Base-by-base conservation (phyloP, 1,139 yeast species). In the Saccharomyces hybrid region DNA sequence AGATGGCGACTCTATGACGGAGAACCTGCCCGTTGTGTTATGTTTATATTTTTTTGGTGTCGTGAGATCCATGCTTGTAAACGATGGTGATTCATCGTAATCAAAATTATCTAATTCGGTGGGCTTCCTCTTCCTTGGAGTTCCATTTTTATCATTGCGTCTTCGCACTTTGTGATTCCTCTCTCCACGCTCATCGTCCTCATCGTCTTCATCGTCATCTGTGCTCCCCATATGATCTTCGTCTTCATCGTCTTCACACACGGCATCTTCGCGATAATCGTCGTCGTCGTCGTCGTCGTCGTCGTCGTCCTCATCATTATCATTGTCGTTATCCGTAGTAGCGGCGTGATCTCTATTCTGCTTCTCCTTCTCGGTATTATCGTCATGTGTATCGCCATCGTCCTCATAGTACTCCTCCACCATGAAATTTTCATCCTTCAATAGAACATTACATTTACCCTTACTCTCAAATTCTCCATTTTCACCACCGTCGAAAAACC, bases 401-500 rank as follows among this genome's bases (percentile, higher is more conserved):
- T 60, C 63, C 23, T 64, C 68, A 50, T 63, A 61, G 49, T 64
- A 64, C 25, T 59, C 68, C 46, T 66, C 67, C 20, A 62, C 56
- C 4, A 61, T 55, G 28, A 63, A 54, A 54, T 62, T 59, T n/a
- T 53, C 59, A 14, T 55, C 50, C 20, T 54, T 50, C 14, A 16
- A 28, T 5, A 49, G 11, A 32, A 31, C 26, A 48, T 20, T 48
- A 30, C 26, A 5, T 20, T 14, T 48, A 4, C 6, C n/a, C 25
- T 26, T 41, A 32, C 42, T 32, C 32, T 50, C 26, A 23, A 47
- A 3, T 44, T 55, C n/a, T 44, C 52, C 14, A 50, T 50, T n/a
- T 9, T 50, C 48, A 14, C 44, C 31, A 28, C 50, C 50, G 31
- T 53, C 54, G 26, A 55, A 44, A 31, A 30, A 25, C 50, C 26